Conservation (phyloP, 108 stramenopile species). For the Nitzschia palea region DNA sequence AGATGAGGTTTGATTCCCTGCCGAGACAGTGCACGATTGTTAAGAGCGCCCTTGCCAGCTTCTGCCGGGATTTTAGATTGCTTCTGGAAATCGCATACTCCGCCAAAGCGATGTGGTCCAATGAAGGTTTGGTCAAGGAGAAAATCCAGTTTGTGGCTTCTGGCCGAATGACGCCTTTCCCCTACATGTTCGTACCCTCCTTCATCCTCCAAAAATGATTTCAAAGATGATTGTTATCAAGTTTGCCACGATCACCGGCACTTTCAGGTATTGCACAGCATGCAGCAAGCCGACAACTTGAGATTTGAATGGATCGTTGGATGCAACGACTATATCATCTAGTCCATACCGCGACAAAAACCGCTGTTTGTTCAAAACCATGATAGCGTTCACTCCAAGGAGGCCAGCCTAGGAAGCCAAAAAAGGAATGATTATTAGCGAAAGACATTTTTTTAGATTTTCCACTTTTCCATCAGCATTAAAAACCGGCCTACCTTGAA, state of each 20-base stretch:
- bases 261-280: conserved; percentile 83
- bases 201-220: conserved; percentile 72
- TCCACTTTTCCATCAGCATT: too few species aligned
- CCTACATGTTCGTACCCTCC: neutral
- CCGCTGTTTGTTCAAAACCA: conserved; percentile 78
- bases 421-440: neutral
- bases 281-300: conserved; percentile 75
- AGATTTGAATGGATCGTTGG: conserved; percentile 57
- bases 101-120: too few species aligned
- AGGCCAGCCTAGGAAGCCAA: conserved; percentile 80
- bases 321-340: conserved; percentile 65
- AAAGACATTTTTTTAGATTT: too few species aligned
- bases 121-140: too few species aligned
- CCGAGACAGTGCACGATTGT: too few species aligned
- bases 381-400: conserved; percentile 66
- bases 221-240: conserved; percentile 80
- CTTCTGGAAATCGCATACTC: too few species aligned
- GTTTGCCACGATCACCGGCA: conserved; percentile 80
- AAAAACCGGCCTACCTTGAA: conserved; percentile 92
- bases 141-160: too few species aligned
- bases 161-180: too few species aligned
- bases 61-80: too few species aligned
- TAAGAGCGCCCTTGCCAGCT: too few species aligned
- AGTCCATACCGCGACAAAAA: conserved; percentile 81
- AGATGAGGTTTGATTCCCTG: too few species aligned